Base-by-base conservation (phyloP, 2,329 filamentous ascomycete genomes). In the Ophiostoma perfectum region DNA sequence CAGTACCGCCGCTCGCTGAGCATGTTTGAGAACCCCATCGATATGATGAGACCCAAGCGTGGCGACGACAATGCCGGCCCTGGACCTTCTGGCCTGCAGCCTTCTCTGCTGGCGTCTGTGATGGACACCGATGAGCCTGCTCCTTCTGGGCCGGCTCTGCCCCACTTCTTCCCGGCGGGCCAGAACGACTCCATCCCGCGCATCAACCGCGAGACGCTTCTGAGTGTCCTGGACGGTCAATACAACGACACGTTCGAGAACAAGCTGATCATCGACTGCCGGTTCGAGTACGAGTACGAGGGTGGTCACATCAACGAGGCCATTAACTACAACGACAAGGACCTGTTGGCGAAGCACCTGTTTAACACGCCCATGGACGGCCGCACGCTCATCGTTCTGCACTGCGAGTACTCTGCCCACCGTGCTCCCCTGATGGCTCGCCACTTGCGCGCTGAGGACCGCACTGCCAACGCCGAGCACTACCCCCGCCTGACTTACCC, bases 341-440 rank as follows among this genome's bases (percentile, higher is more conserved):
- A 99, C 75, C 81, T 90, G 70, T 83, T 99, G 69, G 88, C 92
- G 8, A 83, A 83, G 68, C 88, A 93, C 73, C 86, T 99, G 65
- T 97, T 99, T 78, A 80, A 87, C 68, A 83, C 81, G 36, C 83
- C 84, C 18, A 86, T 89, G 74, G 80, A 86, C 64, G 86, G 89
- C 65, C 90, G 88, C 73, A 95, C 93, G 0, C 83, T 97, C 11
- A 80, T 99, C 71, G 88, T 99, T 73, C 92, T 99, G 74, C 95
- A 99, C 81, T 99, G 95, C 85, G 95, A 99, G 80, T 99, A 98
- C 80, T 98, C 95, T 45, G 94, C 92, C 52, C 94, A 98, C 78
- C 91, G 95, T 71, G 95, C 95, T 63, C 95, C 95, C 64, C 89
- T 97, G 72, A 98, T 98, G 90, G 95, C 95, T 65, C 93, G 95